Conservation (phyloP, 768 basidiomycete species). For the Tubosaeta brunneosetosa region DNA sequence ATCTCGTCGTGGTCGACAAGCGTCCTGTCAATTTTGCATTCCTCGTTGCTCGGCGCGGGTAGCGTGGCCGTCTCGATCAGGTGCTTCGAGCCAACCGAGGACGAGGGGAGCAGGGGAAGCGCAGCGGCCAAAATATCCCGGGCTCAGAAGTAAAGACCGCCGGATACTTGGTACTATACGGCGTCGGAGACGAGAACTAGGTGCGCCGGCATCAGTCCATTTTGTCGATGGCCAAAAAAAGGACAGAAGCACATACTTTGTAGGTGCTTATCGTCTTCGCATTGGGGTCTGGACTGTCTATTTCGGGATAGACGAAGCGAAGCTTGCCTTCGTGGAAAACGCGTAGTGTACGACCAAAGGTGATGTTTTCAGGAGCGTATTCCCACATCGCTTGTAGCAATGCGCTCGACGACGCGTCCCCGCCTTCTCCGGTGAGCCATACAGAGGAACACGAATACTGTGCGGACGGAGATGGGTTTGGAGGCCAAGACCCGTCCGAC, state of each 20-base stretch:
- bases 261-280: constrained; percentile 16
- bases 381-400: constrained; percentile 17
- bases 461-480: neutral
- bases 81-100: constrained; percentile 8
- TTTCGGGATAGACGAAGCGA: constrained; percentile 23
- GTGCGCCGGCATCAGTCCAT: neutral
- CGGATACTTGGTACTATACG: constrained; percentile 16
- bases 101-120: constrained; percentile 8
- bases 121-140: constrained; percentile 28
- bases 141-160: constrained; percentile 24
- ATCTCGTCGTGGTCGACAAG: constrained; percentile 23
- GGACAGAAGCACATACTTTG: constrained; percentile 8
- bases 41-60: constrained; percentile 12
- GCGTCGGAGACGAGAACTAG: constrained; percentile 19
- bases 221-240: neutral
- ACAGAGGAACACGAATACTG: neutral
- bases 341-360: constrained; percentile 27
- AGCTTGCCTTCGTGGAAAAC: constrained; percentile 26
- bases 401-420: constrained; percentile 47
- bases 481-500: neutral
- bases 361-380: constrained; percentile 15
- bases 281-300: constrained; percentile 16
- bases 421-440: neutral
- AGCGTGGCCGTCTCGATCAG: constrained; percentile 21
- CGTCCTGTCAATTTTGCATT: constrained; percentile 16